Percentiles rank a stretch among this genome's conserved stretches.
Evolutionary conservation across 2,329 filamentous ascomycete species (phyloP).

Genomic region (Cytospora schulzeri): DNA sequence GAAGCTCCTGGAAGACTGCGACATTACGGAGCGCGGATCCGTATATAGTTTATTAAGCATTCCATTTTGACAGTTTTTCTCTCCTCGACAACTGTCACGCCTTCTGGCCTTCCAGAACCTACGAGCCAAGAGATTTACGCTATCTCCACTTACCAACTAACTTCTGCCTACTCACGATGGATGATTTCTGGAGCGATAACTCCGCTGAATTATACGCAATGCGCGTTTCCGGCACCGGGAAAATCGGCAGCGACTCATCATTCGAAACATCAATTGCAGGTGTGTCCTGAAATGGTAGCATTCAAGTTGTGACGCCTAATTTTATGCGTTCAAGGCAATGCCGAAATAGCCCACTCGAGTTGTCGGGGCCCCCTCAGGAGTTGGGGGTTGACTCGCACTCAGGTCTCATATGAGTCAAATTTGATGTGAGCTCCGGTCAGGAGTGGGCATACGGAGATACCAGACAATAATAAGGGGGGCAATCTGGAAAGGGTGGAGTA

Average conservation of each 20-base stretch:
- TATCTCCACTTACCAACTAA: no score
- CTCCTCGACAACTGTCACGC: neutral
- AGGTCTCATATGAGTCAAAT: no score
- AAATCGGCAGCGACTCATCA: neutral
- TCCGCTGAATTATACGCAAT: neutral
- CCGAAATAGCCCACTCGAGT: neutral
- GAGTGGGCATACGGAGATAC: no score
- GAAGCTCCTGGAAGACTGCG: neutral
- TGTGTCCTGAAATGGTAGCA: neutral
- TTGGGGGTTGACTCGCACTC: no score
- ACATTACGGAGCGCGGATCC: neutral
- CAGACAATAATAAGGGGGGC: neutral
- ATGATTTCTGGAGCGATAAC: neutral
- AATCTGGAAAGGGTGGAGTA: neutral
- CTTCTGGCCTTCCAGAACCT: neutral
- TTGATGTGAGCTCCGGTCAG: no score
- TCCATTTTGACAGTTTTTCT: no score
- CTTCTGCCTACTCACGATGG: neutral
- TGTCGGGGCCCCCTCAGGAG: no score
- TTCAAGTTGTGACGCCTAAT: neutral
- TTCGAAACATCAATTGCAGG: neutral
- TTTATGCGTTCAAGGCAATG: neutral
- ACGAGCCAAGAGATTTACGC: neutral
- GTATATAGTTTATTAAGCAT: neutral
- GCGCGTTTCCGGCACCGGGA: neutral